Conservation (phyloP, 179 eudicot species). For the Silene vulgaris region DNA sequence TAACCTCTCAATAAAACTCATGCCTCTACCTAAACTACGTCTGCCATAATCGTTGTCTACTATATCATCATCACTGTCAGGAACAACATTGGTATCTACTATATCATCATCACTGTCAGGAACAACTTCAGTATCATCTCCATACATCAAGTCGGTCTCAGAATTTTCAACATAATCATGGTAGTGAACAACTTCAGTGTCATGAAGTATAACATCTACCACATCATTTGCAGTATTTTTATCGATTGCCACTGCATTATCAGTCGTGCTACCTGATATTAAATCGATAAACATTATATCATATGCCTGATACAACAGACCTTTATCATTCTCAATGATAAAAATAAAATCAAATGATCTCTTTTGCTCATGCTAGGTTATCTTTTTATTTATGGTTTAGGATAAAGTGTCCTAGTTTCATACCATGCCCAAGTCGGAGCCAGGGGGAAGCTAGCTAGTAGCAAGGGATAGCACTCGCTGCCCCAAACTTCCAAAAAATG, state of each 20-base stretch:
- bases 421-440: neutral
- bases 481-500: no score
- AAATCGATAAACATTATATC: slow-evolving; percentile 7
- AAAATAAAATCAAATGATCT: neutral
- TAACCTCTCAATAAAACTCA: neutral
- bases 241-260: slow-evolving; percentile 20
- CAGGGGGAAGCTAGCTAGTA: no score
- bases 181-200: slow-evolving; percentile 39
- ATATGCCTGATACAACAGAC: neutral
- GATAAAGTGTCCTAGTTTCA: no score
- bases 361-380: no score
- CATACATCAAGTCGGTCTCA: slow-evolving; percentile 29
- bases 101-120: slow-evolving; percentile 68
- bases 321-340: neutral
- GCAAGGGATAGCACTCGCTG: no score
- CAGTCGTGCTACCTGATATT: slow-evolving; percentile 18
- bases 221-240: slow-evolving; percentile 21
- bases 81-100: slow-evolving; percentile 8
- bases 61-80: slow-evolving; percentile 61
- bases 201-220: slow-evolving; percentile 24
- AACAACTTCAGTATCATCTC: slow-evolving; percentile 39
- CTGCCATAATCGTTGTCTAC: slow-evolving; percentile 18
- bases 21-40: neutral
- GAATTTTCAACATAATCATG: slow-evolving; percentile 28
- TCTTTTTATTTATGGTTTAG: no score